A percentile compares a stretch with the other conserved stretches of the same genome.
These are phyloP conservation scores for Paecilomyces sp. DNA, from an alignment of 2,329 filamentous ascomycete genomes.

Conservation along the genomic window DNA sequence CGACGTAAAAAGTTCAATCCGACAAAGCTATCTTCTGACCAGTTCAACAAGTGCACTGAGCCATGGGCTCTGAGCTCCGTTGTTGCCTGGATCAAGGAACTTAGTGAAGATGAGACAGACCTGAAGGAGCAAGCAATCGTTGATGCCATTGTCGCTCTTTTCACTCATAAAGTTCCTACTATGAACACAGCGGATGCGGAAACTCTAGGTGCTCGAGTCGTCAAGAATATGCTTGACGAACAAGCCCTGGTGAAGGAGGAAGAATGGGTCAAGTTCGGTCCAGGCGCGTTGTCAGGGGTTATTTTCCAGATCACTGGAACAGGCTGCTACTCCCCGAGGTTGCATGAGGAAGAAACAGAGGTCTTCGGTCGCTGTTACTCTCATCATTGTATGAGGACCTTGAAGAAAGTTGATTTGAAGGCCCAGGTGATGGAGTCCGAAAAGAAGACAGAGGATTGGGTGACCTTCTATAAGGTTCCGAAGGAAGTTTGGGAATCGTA, in stretches of 20 bases:
- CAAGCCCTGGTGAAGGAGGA: slow-evolving; percentile 79
- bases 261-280: slow-evolving; percentile 93
- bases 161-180: slow-evolving; percentile 90
- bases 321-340: slow-evolving; percentile 80
- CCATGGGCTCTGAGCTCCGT: slow-evolving; percentile 93
- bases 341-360: slow-evolving; percentile 59
- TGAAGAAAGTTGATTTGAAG: slow-evolving; percentile 89
- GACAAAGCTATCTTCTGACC: slow-evolving; percentile 68
- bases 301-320: slow-evolving; percentile 86
- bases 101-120: slow-evolving; percentile 88
- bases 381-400: slow-evolving; percentile 82
- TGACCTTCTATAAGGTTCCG: slow-evolving; percentile 76
- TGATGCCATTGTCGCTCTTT: slow-evolving; percentile 80
- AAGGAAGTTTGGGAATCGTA: slow-evolving; percentile 66
- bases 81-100: slow-evolving; percentile 74
- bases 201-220: slow-evolving; percentile 68
- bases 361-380: slow-evolving; percentile 80
- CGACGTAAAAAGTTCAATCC: slow-evolving; percentile 79
- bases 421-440: slow-evolving; percentile 62
- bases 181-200: slow-evolving; percentile 99
- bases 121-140: slow-evolving; percentile 76
- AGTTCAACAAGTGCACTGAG: slow-evolving; percentile 78
- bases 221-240: slow-evolving; percentile 70
- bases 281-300: slow-evolving; percentile 75
- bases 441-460: slow-evolving; percentile 74